These are phyloP conservation scores for Grosmannia clavigera DNA, from an alignment of 2,329 filamentous ascomycete species.

Conservation along the genomic window DNA sequence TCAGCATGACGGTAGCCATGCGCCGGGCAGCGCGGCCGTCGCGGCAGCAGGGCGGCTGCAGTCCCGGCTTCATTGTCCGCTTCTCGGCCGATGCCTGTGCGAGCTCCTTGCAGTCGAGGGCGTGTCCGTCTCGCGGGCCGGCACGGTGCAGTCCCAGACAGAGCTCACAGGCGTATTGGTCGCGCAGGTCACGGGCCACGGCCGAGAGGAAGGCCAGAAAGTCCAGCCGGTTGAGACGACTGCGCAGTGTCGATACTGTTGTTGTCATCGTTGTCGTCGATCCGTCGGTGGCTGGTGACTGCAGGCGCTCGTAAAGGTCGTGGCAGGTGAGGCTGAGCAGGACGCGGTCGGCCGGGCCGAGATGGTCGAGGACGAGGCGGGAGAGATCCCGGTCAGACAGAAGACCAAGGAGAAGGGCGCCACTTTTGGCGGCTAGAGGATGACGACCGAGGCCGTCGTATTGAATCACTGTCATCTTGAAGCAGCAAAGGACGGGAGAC, in stretches of 20 bases:
- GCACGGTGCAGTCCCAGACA: neutral
- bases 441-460: neutral
- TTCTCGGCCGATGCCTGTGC: neutral
- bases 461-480: no score
- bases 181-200: neutral
- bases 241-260: neutral
- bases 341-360: neutral
- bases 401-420: neutral
- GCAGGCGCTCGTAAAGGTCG: neutral
- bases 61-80: neutral
- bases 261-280: neutral
- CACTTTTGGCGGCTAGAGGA: neutral
- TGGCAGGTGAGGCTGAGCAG: neutral
- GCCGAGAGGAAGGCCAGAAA: neutral
- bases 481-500: no score
- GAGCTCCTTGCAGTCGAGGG: neutral
- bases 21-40: neutral
- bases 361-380: neutral
- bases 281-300: neutral
- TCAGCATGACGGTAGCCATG: neutral
- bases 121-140: neutral
- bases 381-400: neutral
- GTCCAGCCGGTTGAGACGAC: neutral
- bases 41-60: neutral
- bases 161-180: neutral